phyloP scores from a whole-genome alignment of 768 basidiomycete genomes.

The Lentinula boryana region DNA sequence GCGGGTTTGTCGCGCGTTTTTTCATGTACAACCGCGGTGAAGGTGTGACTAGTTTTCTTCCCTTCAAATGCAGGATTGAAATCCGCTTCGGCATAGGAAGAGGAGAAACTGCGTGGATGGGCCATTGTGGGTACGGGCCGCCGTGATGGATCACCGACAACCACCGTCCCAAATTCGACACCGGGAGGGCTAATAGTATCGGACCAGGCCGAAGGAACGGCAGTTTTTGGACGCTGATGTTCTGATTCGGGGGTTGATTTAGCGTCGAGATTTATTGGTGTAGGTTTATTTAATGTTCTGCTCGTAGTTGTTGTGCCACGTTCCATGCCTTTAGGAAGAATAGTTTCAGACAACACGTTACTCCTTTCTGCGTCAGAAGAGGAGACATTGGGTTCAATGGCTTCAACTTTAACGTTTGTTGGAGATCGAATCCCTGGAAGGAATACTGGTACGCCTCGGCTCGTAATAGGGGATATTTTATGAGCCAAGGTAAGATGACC shows the following conservation, averaged over 20 bases:
- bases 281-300: neutral
- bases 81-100: neutral
- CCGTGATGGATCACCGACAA: neutral
- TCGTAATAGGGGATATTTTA: constrained; percentile 29
- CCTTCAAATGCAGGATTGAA: neutral
- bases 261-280: neutral
- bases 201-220: neutral
- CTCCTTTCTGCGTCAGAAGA: neutral
- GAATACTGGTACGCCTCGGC: constrained; percentile 31
- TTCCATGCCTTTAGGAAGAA: neutral
- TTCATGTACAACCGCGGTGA: constrained; percentile 54
- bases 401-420: neutral
- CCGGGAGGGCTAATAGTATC: neutral
- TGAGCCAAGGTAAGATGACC: constrained; percentile 28
- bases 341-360: neutral
- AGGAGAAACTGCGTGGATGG: neutral
- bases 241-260: neutral
- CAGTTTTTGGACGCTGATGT: neutral
- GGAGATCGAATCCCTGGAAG: constrained; percentile 11
- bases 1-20: constrained; percentile 40
- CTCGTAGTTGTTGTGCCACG: neutral
- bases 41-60: constrained; percentile 23
- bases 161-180: constrained; percentile 1
- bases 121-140: neutral
- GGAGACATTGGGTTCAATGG: neutral